Evolutionary conservation across 1,284 basidiomycete genomes (phyloP).

Genomic region (Trichosporon asahii): DNA sequence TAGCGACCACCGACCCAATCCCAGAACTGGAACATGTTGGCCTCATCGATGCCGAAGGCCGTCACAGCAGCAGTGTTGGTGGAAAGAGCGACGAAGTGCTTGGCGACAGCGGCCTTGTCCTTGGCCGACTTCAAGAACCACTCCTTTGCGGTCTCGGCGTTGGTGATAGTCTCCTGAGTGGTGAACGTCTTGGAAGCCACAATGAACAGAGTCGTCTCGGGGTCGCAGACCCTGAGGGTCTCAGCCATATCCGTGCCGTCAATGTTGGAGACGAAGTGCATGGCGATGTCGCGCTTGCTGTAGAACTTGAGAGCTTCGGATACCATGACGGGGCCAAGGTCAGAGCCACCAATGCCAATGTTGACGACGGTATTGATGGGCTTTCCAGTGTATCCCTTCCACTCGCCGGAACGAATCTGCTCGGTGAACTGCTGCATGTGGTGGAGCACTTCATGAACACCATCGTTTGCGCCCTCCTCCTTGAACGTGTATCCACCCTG

Average conservation of each 20-base stretch:
- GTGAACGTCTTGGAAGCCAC: slow-evolving; percentile 98
- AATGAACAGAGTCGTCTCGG: slow-evolving; percentile 94
- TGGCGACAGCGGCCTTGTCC: slow-evolving; percentile 88
- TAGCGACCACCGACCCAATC: slow-evolving; percentile 99
- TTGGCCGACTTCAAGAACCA: slow-evolving; percentile 88
- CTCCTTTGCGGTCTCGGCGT: slow-evolving; percentile 85
- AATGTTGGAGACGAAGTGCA: slow-evolving; percentile 95
- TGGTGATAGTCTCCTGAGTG: slow-evolving; percentile 99
- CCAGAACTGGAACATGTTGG: slow-evolving; percentile 99
- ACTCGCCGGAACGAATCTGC: slow-evolving; percentile 74
- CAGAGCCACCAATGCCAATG: slow-evolving; percentile 97
- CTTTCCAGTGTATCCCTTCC: slow-evolving; percentile 98
- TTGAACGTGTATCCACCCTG: slow-evolving; percentile 62
- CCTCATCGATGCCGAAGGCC: slow-evolving; percentile 84
- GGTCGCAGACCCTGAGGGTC: slow-evolving; percentile 74
- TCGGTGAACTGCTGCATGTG: slow-evolving; percentile 92
- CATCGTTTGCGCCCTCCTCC: slow-evolving; percentile 71
- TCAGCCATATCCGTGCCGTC: slow-evolving; percentile 97
- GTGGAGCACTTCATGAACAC: slow-evolving; percentile 76
- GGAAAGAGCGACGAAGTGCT: slow-evolving; percentile 97
- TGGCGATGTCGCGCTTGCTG: slow-evolving; percentile 79
- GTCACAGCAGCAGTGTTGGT: slow-evolving; percentile 95
- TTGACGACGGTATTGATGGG: slow-evolving; percentile 91
- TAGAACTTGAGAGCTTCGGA: slow-evolving; percentile 95
- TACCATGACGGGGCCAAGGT: slow-evolving; percentile 98